phyloP scores from a whole-genome alignment of 306 rosid species.

The Fragaria iinumae region DNA sequence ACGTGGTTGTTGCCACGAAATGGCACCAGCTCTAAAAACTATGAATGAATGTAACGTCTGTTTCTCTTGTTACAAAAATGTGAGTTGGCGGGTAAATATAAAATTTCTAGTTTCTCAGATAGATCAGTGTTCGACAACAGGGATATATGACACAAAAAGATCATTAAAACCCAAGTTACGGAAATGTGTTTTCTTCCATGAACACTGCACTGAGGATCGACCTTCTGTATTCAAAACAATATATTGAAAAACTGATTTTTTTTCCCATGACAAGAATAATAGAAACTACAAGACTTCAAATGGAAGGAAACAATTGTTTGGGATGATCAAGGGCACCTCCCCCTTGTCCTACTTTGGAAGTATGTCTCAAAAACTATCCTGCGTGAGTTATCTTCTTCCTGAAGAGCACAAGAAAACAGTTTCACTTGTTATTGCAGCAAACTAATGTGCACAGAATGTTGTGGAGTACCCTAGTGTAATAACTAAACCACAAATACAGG shows the following conservation, averaged over 20 bases:
- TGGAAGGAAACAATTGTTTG: slow-evolving; percentile 2
- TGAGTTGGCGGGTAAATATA: neutral
- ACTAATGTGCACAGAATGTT: neutral
- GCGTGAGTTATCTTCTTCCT: neutral
- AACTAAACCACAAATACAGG: neutral
- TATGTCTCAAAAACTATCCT: neutral
- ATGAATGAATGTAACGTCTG: no score
- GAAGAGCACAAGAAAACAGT: neutral
- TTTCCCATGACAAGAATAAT: neutral
- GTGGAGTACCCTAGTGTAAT: neutral
- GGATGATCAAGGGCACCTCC: neutral
- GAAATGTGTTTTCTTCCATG: neutral
- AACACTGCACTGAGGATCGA: neutral
- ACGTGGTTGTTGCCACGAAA: neutral
- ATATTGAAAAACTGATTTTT: neutral
- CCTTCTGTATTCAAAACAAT: neutral
- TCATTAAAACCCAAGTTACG: neutral
- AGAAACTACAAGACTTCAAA: neutral
- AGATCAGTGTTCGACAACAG: neutral
- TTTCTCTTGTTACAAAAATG: neutral
- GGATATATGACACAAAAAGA: neutral
- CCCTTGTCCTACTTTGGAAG: neutral
- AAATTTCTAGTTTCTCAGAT: neutral
- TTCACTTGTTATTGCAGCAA: neutral
- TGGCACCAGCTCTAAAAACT: neutral